These are phyloP conservation scores for Cyclotella baltica DNA, from an alignment of 108 stramenopile genomes.

Conservation along the genomic window DNA sequence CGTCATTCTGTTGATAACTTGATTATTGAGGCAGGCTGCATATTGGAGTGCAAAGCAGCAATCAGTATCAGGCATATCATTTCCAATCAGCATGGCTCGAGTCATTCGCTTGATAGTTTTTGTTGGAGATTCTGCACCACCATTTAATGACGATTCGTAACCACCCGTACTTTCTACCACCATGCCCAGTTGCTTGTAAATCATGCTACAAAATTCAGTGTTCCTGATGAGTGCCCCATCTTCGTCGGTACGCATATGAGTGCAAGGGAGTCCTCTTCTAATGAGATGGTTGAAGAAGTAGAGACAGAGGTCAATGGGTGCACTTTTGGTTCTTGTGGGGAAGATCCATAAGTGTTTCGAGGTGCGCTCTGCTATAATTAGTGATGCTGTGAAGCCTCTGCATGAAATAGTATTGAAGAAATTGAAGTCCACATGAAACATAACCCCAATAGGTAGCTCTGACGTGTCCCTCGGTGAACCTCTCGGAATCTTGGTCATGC, in stretches of 20 bases:
- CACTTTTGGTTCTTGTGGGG: slow-evolving; percentile 3
- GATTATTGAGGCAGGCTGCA: background rate
- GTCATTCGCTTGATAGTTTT: slow-evolving; percentile 7
- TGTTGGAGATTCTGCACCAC: slow-evolving; percentile 9
- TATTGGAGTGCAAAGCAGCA: slow-evolving; percentile 7
- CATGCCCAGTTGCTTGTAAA: background rate
- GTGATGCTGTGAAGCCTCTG: slow-evolving; percentile 13
- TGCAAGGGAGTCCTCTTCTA: background rate
- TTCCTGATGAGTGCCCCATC: background rate
- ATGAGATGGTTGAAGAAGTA: slow-evolving; percentile 16
- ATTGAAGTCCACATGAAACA: slow-evolving; percentile 21
- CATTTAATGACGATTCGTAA: slow-evolving; percentile 2
- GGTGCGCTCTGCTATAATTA: slow-evolving; percentile 1
- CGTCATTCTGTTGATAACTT: background rate
- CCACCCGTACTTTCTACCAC: slow-evolving; percentile 16
- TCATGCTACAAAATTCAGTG: slow-evolving; percentile 3
- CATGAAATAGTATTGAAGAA: slow-evolving; percentile 11
- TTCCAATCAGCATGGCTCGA: slow-evolving; percentile 3
- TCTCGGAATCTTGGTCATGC: background rate
- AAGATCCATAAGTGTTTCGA: slow-evolving; percentile 15
- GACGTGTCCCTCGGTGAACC: slow-evolving; percentile 13
- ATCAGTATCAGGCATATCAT: background rate
- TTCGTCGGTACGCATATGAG: background rate
- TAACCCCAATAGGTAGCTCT: slow-evolving; percentile 18
- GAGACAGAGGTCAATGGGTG: slow-evolving; percentile 11